Conservation (phyloP, 2,329 filamentous ascomycete species). For the Colletotrichum graminicola region DNA sequence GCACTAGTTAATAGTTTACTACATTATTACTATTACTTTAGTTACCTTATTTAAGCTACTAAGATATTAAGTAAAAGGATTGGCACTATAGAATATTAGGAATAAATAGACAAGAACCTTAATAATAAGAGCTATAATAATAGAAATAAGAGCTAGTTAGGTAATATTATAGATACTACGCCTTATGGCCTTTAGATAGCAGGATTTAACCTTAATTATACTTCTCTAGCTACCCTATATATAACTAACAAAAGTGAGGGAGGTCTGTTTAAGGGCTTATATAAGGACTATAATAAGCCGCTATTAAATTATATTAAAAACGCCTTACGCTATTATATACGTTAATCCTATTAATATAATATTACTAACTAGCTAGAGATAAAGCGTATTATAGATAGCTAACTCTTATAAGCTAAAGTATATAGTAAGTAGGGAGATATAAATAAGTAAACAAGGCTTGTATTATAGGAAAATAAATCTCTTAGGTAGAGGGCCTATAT, state of each 20-base stretch:
- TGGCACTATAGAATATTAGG: conserved; percentile 69
- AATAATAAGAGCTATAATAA: conserved; percentile 64
- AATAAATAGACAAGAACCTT: conserved; percentile 74
- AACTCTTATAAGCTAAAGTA: too few relatives aligned
- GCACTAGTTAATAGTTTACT: conserved; percentile 72
- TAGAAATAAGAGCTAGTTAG: conserved; percentile 66
- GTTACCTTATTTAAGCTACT: conserved; percentile 69
- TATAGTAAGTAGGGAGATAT: too few relatives aligned
- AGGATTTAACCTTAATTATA: conserved; percentile 44
- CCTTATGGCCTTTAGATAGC: conserved; percentile 41
- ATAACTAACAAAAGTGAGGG: conserved; percentile 75
- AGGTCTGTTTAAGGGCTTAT: conserved; percentile 73
- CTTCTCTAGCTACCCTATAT: conserved; percentile 68
- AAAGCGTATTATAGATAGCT: conserved; percentile 75
- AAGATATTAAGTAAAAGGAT: conserved; percentile 72
- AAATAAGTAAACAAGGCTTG: too few relatives aligned
- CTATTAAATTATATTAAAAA: conserved; percentile 82
- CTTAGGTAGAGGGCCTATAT: too few relatives aligned
- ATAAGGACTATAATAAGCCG: conserved; percentile 81
- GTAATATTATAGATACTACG: conserved; percentile 54
- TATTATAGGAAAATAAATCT: too few relatives aligned
- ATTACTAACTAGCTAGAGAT: conserved; percentile 76
- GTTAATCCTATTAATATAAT: conserved; percentile 73
- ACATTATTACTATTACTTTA: conserved; percentile 74
- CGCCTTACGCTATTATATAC: conserved; percentile 79